phyloP scores from a whole-genome alignment of 305 asterid genomes.

The Solanum hybrid region DNA sequence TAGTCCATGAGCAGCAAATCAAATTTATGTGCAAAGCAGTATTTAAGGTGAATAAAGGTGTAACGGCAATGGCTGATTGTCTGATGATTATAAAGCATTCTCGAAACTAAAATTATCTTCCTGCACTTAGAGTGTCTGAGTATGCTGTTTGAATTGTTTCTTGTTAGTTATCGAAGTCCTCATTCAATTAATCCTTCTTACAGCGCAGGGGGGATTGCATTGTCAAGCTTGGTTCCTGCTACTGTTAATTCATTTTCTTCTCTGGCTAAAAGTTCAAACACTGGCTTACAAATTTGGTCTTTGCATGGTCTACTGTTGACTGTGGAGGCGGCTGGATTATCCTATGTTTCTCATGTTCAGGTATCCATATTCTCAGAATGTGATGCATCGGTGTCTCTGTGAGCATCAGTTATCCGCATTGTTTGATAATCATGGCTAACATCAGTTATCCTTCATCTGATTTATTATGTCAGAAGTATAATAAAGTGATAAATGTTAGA shows the following conservation, averaged over 20 bases:
- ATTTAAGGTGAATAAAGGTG: not conserved
- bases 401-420: not conserved
- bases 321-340: slow-evolving; percentile 95
- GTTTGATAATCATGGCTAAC: not conserved
- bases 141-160: not conserved
- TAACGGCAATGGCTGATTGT: not conserved
- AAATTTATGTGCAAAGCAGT: not conserved
- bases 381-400: not conserved
- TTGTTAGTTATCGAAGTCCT: slow-evolving; percentile 9
- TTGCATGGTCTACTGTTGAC: slow-evolving; percentile 99
- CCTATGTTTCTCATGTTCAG: slow-evolving; percentile 96
- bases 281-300: slow-evolving; percentile 86
- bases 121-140: slow-evolving; percentile 4
- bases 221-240: slow-evolving; percentile 94
- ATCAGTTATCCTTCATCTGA: not conserved
- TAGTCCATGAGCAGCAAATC: not conserved
- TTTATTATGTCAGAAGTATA: not conserved
- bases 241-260: slow-evolving; percentile 80
- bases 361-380: slow-evolving; percentile 28
- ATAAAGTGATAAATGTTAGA: not conserved
- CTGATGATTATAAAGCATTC: not conserved
- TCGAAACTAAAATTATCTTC: not conserved
- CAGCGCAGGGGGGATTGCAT: slow-evolving; percentile 99
- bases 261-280: slow-evolving; percentile 66
- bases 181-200: slow-evolving; percentile 29